Evolutionary conservation across 176 grass and related monocot genomes (phyloP).

Genomic region (Aegilops bicornis): DNA sequence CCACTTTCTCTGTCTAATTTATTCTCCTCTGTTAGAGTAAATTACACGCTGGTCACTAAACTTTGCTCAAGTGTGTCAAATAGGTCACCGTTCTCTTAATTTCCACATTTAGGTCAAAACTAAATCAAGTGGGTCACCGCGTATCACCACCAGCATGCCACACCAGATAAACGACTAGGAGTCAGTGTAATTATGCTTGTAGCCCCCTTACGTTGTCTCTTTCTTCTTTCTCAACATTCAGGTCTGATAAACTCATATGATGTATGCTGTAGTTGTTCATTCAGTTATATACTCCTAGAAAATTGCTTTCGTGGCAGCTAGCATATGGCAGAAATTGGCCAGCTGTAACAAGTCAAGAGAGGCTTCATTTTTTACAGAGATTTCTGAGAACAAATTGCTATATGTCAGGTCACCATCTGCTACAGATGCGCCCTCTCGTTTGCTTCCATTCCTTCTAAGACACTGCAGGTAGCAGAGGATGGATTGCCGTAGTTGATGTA

Average conservation of each 20-base stretch:
- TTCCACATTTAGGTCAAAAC: neutral
- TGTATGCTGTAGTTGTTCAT: neutral
- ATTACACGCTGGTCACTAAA: neutral
- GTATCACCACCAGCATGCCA: neutral
- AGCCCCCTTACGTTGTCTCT: no score
- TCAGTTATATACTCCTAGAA: neutral
- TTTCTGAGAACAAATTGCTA: neutral
- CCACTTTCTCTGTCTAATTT: neutral
- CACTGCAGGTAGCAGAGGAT: no score
- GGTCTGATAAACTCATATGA: neutral
- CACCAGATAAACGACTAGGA: neutral
- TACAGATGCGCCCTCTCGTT: neutral
- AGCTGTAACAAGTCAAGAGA: neutral
- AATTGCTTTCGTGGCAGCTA: neutral
- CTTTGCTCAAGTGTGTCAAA: neutral
- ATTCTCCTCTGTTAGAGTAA: neutral
- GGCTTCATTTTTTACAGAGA: neutral
- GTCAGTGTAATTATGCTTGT: neutral
- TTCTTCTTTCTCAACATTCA: no score
- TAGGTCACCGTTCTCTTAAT: neutral
- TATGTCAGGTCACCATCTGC: neutral
- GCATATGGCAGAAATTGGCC: neutral
- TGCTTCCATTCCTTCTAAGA: no score
- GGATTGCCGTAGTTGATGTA: no score
- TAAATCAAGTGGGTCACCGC: neutral